Evolutionary conservation across 208 protist species (phyloP), one percentile per base, ranked within the genome.

Genomic region (Entamoeba histolytica): DNA sequence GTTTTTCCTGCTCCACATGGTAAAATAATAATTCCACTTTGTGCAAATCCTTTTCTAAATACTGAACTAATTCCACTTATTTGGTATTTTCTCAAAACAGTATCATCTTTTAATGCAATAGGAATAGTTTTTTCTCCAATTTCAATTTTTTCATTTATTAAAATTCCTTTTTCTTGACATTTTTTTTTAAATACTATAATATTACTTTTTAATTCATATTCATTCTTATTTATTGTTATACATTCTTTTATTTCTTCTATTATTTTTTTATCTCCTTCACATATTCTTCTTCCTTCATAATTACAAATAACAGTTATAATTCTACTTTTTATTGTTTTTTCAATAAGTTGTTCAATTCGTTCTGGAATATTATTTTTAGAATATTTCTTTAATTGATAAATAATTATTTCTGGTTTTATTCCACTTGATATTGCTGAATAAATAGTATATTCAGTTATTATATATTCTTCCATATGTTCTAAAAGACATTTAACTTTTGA

Each of bases 1-100:
- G 99, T 99, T 96, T 99, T 99, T 39, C 99, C 99, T 12, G 98
- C 98, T 47, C 99, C 99, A 96, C 99, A 99, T 10, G 99, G 98
- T 10, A 99, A 96, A 44, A 99, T 97, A 91, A 99, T 98, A 73
- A 99, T 98, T 39, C 98, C 98, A 28, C 96, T 97, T 61, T 95
- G 94, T 10, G 95, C 96, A 50, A 94, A 78, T 73, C n/a, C n/a
- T 19, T 78, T 19, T 78, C n/a, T 17, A 78, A 78, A 78, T 35
- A 78, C 61, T 19, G 23, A 35, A 78, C 15, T 78, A 7, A 78
- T 28, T 78, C 10, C 61, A 28, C 61, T 19, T 5, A 78, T 7
- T 78, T 78, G 61, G 15, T 78, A 78, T 35, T 78, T 17, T 31
- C 61, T 19, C 15, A 78, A 78, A 28, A 78, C 61, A 35, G 4